Percentiles rank a stretch among this genome's conserved stretches.
phyloP scores from a whole-genome alignment of 2,329 filamentous ascomycete genomes.

The Hyphodiscus sp. region DNA sequence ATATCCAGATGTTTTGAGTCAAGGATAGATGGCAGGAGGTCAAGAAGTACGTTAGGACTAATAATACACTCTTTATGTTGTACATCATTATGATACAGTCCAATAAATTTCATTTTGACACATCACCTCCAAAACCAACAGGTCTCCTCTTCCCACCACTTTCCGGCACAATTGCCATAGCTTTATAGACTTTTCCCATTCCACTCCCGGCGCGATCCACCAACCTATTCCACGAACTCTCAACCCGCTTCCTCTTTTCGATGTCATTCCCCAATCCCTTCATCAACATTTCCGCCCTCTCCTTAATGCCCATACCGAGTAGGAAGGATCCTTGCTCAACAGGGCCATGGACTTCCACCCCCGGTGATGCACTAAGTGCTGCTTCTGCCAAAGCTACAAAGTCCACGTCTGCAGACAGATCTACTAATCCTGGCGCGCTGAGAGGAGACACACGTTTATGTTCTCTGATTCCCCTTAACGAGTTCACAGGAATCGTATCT shows the following conservation, averaged over 20 bases:
- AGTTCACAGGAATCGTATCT: conserved; percentile 76
- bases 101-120: background rate
- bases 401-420: conserved; percentile 89
- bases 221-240: conserved; percentile 71
- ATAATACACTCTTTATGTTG: background rate
- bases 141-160: conserved; percentile 67
- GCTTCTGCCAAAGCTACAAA: conserved; percentile 81
- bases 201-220: conserved; percentile 76
- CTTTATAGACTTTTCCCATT: conserved; percentile 96
- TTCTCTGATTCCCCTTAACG: conserved; percentile 76
- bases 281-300: conserved; percentile 65
- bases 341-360: conserved; percentile 87
- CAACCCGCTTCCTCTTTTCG: conserved; percentile 53
- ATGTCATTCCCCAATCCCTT: conserved; percentile 38
- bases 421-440: conserved; percentile 70
- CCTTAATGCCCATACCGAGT: conserved; percentile 71
- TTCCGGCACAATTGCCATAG: conserved; percentile 81
- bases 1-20: too few relatives aligned
- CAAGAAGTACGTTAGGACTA: too few relatives aligned
- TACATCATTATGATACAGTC: background rate
- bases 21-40: too few relatives aligned
- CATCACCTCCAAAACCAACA: conserved; percentile 83
- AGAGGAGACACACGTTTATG: conserved; percentile 78
- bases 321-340: conserved; percentile 81
- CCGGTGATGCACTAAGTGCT: conserved; percentile 66